phyloP scores from a whole-genome alignment of 208 protist genomes.

The Trichomonas tenax region DNA sequence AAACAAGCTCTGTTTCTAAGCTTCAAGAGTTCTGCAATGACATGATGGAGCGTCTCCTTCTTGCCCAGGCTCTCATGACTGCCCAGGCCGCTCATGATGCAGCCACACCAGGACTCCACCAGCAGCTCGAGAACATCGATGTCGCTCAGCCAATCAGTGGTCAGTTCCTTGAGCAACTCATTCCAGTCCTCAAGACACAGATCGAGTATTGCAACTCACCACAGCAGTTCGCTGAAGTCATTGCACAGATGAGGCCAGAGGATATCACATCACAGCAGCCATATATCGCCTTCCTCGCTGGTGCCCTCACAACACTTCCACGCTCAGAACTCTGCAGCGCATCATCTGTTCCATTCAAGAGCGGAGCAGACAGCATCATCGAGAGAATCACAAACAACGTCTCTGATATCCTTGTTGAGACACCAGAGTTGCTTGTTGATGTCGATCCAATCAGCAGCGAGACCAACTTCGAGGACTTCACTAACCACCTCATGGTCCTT shows the following conservation, averaged over 20 bases:
- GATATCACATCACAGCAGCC: neutral
- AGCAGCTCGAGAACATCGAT: neutral
- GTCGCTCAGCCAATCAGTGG: neutral
- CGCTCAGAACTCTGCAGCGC: neutral
- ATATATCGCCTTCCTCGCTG: neutral
- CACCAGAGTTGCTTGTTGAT: neutral
- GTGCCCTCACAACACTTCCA: neutral
- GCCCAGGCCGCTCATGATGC: neutral
- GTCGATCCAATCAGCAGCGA: neutral
- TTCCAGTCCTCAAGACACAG: neutral
- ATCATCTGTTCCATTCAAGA: neutral
- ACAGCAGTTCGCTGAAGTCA: neutral
- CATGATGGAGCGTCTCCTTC: neutral
- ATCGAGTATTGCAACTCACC: neutral
- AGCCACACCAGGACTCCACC: neutral
- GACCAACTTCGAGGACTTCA: neutral
- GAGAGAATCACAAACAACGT: neutral
- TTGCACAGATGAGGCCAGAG: neutral
- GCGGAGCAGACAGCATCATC: neutral
- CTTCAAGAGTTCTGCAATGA: neutral
- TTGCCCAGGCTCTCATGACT: neutral
- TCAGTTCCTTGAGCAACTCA: neutral
- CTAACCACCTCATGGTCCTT: neutral
- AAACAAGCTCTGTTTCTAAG: neutral
- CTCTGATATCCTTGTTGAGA: neutral